These are phyloP conservation scores for Alternaria sp. DNA, from an alignment of 2,329 filamentous ascomycete species.

Conservation along the genomic window DNA sequence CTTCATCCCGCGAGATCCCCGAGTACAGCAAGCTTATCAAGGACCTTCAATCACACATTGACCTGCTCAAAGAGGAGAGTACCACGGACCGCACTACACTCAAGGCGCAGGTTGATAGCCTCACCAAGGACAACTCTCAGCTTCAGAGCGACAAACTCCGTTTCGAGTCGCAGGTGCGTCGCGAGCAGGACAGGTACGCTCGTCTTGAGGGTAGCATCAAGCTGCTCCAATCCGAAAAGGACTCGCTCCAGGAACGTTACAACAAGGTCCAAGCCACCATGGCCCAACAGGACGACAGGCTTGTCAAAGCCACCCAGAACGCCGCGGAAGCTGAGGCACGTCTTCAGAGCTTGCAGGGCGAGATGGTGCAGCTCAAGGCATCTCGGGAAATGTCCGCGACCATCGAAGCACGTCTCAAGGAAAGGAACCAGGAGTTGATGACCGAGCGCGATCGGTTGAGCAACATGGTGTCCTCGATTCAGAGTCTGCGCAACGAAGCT, in stretches of 20 bases:
- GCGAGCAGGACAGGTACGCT: slow-evolving; percentile 83
- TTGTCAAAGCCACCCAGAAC: slow-evolving; percentile 91
- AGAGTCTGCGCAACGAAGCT: slow-evolving; percentile 89
- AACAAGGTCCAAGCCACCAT: slow-evolving; percentile 79
- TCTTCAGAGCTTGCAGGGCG: slow-evolving; percentile 85
- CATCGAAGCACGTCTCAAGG: slow-evolving; percentile 84
- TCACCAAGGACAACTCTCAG: slow-evolving; percentile 81
- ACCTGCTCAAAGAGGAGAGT: slow-evolving; percentile 86
- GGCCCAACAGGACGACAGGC: slow-evolving; percentile 87
- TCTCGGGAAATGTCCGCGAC: slow-evolving; percentile 95
- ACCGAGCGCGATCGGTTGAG: slow-evolving; percentile 88
- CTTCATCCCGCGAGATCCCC: slow-evolving; percentile 63
- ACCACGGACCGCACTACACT: slow-evolving; percentile 80
- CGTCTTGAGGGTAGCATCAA: slow-evolving; percentile 89
- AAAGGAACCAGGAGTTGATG: slow-evolving; percentile 83
- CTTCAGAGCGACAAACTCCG: slow-evolving; percentile 84
- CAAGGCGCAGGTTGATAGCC: slow-evolving; percentile 80
- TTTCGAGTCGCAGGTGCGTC: slow-evolving; percentile 78
- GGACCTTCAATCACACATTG: slow-evolving; percentile 88
- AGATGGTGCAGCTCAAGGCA: slow-evolving; percentile 90
- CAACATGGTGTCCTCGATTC: slow-evolving; percentile 80
- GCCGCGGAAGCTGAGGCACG: slow-evolving; percentile 83
- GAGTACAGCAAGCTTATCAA: slow-evolving; percentile 80
- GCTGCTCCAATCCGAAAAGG: slow-evolving; percentile 83
- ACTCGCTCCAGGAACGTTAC: slow-evolving; percentile 82